Conservation (phyloP, 2,329 filamentous ascomycete genomes). For the Truncatella angustata region DNA sequence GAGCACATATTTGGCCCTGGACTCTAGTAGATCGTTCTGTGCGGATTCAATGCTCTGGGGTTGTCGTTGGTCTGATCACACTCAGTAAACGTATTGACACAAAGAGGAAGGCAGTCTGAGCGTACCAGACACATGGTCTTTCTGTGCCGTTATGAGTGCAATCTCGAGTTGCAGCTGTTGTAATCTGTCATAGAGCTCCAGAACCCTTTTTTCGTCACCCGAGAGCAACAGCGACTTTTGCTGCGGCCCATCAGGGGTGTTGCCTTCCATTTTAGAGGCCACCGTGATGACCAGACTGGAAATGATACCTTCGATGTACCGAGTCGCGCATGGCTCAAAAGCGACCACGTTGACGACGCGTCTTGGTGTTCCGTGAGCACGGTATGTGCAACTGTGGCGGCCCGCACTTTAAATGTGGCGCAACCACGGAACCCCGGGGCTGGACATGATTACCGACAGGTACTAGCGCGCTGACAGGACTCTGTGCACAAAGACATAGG, state of each 20-base stretch:
- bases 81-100: neutral
- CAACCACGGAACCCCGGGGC: no score
- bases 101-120: slow-evolving; percentile 10
- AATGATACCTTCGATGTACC: no score
- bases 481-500: no score
- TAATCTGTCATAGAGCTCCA: slow-evolving; percentile 70
- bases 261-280: neutral
- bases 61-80: neutral
- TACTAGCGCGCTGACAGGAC: no score
- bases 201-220: slow-evolving; percentile 61
- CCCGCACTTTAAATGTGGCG: no score
- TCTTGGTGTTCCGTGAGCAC: no score
- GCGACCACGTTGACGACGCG: no score
- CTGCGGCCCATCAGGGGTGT: slow-evolving; percentile 22
- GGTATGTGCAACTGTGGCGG: no score
- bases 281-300: no score
- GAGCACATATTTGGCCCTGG: slow-evolving; percentile 67
- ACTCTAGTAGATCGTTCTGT: slow-evolving; percentile 66
- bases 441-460: no score
- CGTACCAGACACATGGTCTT: slow-evolving; percentile 35
- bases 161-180: slow-evolving; percentile 72
- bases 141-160: slow-evolving; percentile 58
- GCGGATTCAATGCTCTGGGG: slow-evolving; percentile 41
- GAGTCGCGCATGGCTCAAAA: no score
- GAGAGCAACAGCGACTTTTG: slow-evolving; percentile 53